Evolutionary conservation across 2,329 filamentous ascomycete species (phyloP), one percentile per base, ranked within the genome.

Genomic region (Chrysoporthe deuterocubensis): DNA sequence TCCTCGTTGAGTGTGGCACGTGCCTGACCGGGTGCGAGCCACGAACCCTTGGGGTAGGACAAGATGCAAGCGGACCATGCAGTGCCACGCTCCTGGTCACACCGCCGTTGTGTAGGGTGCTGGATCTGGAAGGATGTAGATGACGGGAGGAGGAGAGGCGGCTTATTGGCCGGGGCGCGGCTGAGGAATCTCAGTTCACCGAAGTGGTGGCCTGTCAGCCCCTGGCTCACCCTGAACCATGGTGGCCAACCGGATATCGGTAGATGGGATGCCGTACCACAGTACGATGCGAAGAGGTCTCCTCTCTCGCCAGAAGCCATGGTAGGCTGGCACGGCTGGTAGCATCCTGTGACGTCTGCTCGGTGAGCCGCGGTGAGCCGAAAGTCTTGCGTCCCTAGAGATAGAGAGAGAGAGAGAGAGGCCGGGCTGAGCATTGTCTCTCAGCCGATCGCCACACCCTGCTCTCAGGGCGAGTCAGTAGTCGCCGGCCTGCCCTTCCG

Each of bases 161-260:
- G 26, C 26, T 50, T 54, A 67, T 65, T 67, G 66, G 66, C 32
- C 56, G 46, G 48, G 32, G 48, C 54, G 46, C 43, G 54, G 40
- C 42, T 67, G 62, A n/a, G 40, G 34, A 48, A 61, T 61, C 60
- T 32, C 14, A 26, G 50, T 32, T 56, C 62, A 65, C 66, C 56
- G 26, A 60, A 37, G 64, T 59, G 62, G 44, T 65, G 66, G 66
- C 21, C 34, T 60, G 32, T 46, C 60, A n/a, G 32, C 54, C 57
- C 62, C 66, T 48, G 48, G 62, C 59, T 65, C 66, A 59, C 18
- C 32, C 57, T 46, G 56, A 43, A 46, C 54, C 52, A 34, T 44
- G 59, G 62, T 40, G 42, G 21, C 63, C 58, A 60, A 21, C 48
- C 64, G 61, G 64, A 61, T 40, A 65, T 65, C 26, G 44, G 26